Evolutionary conservation across 163 green algal species (phyloP), one percentile per base, ranked within the genome.

Genomic region (Scenedesmus sp.): DNA sequence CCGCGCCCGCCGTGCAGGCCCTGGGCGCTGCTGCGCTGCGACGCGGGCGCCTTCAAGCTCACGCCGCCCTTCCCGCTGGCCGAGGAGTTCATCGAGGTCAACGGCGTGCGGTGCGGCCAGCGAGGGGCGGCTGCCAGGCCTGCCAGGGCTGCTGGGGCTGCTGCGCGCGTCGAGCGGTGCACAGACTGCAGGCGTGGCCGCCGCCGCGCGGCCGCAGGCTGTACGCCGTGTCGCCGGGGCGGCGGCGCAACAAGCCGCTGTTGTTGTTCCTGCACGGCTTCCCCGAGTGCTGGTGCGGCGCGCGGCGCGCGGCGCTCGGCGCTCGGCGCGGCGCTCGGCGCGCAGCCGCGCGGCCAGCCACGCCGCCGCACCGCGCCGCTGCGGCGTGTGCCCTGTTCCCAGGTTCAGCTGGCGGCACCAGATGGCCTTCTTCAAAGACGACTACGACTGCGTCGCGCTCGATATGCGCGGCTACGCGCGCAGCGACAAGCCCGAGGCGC

Each of bases 251-350:
- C 75, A 89, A 86, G 84, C 82, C 83, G 15, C 86, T 95, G 33
- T 70, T 96, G 80, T 65, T 96, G 44, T 80, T 95, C 5, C 63
- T 96, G 36, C 92, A 96, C 51, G 92, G 92, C 15, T 96, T 96
- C 63, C 92, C 92, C 2, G 92, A 96, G 83, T 84, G 80, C 44
- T 94, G 90, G 80, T 70, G 36, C 18, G 34, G 10, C 24, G 36
- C 28, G 33, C 20, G 15, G 4, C 20, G n/a, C n/a, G n/a, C n/a
- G n/a, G n/a, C n/a, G n/a, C n/a, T n/a, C n/a, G n/a, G n/a, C n/a
- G n/a, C n/a, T n/a, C n/a, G n/a, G n/a, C n/a, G n/a, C n/a, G n/a
- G n/a, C n/a, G n/a, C n/a, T n/a, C n/a, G n/a, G n/a, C n/a, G n/a
- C n/a, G n/a, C n/a, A n/a, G n/a, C n/a, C n/a, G n/a, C n/a, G n/a